Conservation (phyloP, 2,329 filamentous ascomycete genomes). For the Fusarium temperatum region DNA sequence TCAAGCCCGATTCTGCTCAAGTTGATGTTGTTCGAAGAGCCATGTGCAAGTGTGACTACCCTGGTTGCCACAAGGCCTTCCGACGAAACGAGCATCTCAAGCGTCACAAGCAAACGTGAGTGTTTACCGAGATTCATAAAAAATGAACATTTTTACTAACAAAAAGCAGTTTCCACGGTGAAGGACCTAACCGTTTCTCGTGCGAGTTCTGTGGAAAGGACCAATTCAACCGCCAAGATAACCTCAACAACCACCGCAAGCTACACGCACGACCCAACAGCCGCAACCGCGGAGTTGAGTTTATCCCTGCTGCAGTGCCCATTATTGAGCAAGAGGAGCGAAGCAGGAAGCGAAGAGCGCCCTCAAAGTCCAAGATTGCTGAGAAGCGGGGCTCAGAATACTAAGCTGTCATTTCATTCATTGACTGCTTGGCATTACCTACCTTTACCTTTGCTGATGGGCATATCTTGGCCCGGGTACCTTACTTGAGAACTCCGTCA, state of each 20-base stretch:
- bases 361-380: slow-evolving; percentile 49
- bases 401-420: slow-evolving; percentile 13
- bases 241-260: slow-evolving; percentile 55
- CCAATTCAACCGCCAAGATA: slow-evolving; percentile 54
- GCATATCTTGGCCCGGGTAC: slow-evolving; percentile 31
- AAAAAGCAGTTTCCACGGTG: slow-evolving; percentile 46
- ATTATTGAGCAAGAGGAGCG: slow-evolving; percentile 54
- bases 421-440: neutral
- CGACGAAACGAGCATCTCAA: slow-evolving; percentile 65
- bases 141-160: neutral
- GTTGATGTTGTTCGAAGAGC: slow-evolving; percentile 51
- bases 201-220: slow-evolving; percentile 56
- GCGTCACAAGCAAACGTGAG: slow-evolving; percentile 63
- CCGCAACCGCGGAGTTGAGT: slow-evolving; percentile 52
- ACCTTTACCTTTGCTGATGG: neutral
- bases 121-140: slow-evolving; percentile 4
- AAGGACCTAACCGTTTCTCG: slow-evolving; percentile 51
- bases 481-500: slow-evolving; percentile 28
- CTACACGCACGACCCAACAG: slow-evolving; percentile 52
- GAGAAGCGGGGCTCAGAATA: slow-evolving; percentile 46
- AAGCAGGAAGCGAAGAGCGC: slow-evolving; percentile 51
- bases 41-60: slow-evolving; percentile 57
- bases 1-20: slow-evolving; percentile 42
- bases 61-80: slow-evolving; percentile 59
- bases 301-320: slow-evolving; percentile 51